Conservation (phyloP, 2,329 filamentous ascomycete genomes). For the Fusarium sp. region DNA sequence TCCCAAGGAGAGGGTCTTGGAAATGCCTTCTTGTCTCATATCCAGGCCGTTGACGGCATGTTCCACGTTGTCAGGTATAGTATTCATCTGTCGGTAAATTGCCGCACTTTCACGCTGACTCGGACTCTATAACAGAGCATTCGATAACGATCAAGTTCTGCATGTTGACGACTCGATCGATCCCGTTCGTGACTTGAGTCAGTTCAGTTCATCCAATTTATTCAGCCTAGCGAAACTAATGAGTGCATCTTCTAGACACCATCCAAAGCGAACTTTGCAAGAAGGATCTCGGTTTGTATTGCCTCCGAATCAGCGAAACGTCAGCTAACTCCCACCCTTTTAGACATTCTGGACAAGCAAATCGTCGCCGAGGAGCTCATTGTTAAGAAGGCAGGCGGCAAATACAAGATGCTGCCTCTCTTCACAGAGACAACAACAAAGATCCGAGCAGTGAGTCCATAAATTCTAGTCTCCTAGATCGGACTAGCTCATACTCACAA, state of each 20-base stretch:
- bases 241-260: slow-evolving; percentile 25
- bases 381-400: slow-evolving; percentile 57
- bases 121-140: slow-evolving; percentile 47
- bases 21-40: slow-evolving; percentile 60
- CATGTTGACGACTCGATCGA: slow-evolving; percentile 62
- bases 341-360: slow-evolving; percentile 55
- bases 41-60: slow-evolving; percentile 60
- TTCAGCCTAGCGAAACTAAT: slow-evolving; percentile 6
- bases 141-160: slow-evolving; percentile 59
- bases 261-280: slow-evolving; percentile 49
- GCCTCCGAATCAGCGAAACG: accelerated
- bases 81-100: background rate
- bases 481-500: slow-evolving; percentile 15
- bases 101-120: slow-evolving; percentile 14
- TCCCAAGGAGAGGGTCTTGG: slow-evolving; percentile 58
- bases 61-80: slow-evolving; percentile 57
- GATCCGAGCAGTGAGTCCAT: slow-evolving; percentile 48
- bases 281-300: slow-evolving; percentile 50
- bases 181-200: slow-evolving; percentile 57
- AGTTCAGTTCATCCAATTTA: slow-evolving; percentile 32
- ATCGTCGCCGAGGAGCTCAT: slow-evolving; percentile 55
- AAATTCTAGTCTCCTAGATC: background rate
- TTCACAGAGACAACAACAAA: slow-evolving; percentile 58
- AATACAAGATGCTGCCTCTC: slow-evolving; percentile 60
- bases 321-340: background rate